Conservation (phyloP, 2,329 filamentous ascomycete species). For the Trichoderma gracile region DNA sequence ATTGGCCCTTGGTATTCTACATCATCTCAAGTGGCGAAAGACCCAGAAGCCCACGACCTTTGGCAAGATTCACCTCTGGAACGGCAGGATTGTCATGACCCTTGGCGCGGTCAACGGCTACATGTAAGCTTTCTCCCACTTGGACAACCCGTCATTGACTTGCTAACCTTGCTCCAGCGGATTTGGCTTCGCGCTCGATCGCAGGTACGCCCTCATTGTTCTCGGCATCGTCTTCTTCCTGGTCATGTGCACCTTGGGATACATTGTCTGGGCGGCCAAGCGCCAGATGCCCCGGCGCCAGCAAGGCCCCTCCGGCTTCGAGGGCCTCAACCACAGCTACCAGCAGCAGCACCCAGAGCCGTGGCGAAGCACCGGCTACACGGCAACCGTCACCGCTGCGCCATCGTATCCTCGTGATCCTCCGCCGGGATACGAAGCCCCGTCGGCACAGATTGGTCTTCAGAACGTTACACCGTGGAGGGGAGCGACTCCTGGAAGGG, state of each 20-base stretch:
- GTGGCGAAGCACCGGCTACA: conserved; percentile 33
- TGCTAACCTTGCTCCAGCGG: conserved; percentile 43
- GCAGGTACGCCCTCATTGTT: conserved; percentile 50
- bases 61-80: conserved; percentile 57
- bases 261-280: conserved; percentile 37
- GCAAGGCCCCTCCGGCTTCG: conserved; percentile 25
- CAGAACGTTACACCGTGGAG: conserved; percentile 35
- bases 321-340: conserved; percentile 31
- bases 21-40: conserved; percentile 55
- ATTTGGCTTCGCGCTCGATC: conserved; percentile 56
- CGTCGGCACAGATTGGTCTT: conserved; percentile 36
- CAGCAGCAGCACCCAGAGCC: conserved; percentile 33
- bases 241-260: conserved; percentile 44
- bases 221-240: conserved; percentile 49
- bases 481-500: conserved; percentile 32
- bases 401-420: conserved; percentile 33
- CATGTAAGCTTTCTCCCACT: conserved; percentile 44
- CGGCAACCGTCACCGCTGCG: conserved; percentile 27
- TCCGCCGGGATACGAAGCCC: conserved; percentile 39
- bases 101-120: conserved; percentile 59
- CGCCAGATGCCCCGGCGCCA: conserved; percentile 31
- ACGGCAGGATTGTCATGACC: conserved; percentile 55
- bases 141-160: background rate
- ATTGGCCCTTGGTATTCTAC: conserved; percentile 55
- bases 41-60: conserved; percentile 52